Evolutionary conservation across 129 eudicot genomes (phyloP), one percentile per base, ranked within the genome.

Genomic region (Logfia minima): DNA sequence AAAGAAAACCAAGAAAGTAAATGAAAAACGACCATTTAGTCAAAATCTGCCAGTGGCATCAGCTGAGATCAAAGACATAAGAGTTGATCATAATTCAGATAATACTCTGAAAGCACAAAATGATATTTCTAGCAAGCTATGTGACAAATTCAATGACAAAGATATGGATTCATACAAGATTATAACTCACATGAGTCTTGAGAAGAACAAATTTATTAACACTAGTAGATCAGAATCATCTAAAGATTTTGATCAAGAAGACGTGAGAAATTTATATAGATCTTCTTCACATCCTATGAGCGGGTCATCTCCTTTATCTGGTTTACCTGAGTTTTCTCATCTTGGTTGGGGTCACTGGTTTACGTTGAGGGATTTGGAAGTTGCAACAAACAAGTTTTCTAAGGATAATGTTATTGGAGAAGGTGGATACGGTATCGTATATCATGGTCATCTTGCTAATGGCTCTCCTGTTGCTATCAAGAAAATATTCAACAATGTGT

Each of bases 281-380:
- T 67, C 71, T 17, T 8, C 52, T 37, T 86, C 91, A 11, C 88
- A 86, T 79, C 88, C 93, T 23, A 66, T 83, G 37, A 82, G 84
- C 10, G 83, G 75, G 26, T 43, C 88, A 58, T 91, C 97, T 37
- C 94, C 94, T 58, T 78, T 89, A 62, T 82, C 86, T 24, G 95
- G 97, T 71, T 76, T 89, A 58, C 90, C 97, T 1, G 97, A 91
- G 74, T 87, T 91, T 60, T 91, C 97, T 68, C 97, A 87, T 37
- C 88, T 91, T 79, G 97, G 97, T 60, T 91, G 97, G 97, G 97
- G 97, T 17, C 97, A 91, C 65, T 91, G 97, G 97, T 91, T 91
- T 81, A 91, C 97, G 2, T 62, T 91, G 67, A 75, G 97, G 83
- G 97, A 91, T 68, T 83, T 91, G 14, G 90, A 91, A 82, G 70